Evolutionary conservation across 2,329 filamentous ascomycete species (phyloP).

Genomic region (Aspergillus sp.): DNA sequence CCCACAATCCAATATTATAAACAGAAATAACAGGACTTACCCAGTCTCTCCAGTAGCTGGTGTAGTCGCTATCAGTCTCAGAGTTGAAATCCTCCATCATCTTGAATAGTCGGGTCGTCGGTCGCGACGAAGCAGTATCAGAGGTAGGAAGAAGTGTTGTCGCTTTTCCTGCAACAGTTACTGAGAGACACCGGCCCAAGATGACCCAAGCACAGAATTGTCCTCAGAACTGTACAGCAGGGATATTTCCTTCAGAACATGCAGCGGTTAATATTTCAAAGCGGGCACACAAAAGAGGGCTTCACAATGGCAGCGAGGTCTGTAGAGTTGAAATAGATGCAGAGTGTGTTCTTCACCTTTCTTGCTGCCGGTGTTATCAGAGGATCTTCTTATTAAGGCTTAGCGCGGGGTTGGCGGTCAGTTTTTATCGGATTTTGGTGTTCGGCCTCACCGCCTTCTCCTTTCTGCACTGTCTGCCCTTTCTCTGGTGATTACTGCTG

Average conservation of each 20-base stretch:
- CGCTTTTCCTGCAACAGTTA: constrained; percentile 23
- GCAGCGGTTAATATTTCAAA: background rate
- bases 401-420: constrained; percentile 32
- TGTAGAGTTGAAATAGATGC: constrained; percentile 8
- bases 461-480: background rate
- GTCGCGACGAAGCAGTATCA: background rate
- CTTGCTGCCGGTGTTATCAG: constrained; percentile 24
- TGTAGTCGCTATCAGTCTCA: constrained; percentile 98
- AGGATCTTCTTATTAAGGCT: constrained; percentile 19
- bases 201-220: constrained; percentile 19
- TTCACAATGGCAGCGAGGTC: background rate
- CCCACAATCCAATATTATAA: constrained; percentile 10
- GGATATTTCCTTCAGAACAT: constrained; percentile 19
- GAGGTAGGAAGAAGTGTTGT: constrained; percentile 17
- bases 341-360: constrained; percentile 22
- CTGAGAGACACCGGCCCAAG: constrained; percentile 22
- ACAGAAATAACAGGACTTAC: constrained; percentile 57
- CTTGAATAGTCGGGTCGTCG: constrained; percentile 8
- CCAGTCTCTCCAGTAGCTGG: constrained; percentile 99
- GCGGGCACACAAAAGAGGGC: background rate
- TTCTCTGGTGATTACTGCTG: background rate
- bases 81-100: constrained; percentile 96
- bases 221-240: constrained; percentile 25
- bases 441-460: constrained; percentile 18
- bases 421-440: background rate